Evolutionary conservation across 2,329 filamentous ascomycete genomes (phyloP), one percentile per base, ranked within the genome.

Genomic region (Falciphora oryzae): DNA sequence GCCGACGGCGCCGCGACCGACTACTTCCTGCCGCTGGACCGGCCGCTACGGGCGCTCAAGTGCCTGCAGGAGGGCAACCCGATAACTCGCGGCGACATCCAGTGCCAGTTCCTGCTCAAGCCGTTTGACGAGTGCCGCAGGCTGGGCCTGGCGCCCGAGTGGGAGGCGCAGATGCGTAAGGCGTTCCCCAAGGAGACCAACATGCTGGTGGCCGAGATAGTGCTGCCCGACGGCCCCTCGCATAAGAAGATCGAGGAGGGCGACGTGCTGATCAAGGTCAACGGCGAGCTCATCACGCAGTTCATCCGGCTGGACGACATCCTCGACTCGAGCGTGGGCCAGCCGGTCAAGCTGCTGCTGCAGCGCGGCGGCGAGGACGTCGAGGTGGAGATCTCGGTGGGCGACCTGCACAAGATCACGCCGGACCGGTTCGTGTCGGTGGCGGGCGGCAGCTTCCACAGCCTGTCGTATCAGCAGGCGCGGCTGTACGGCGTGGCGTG

Each of bases 401-500:
- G 91, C 61, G 91, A 99, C 74, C 83, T 99, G 67, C 95, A 99
- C 79, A 85, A 85, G 65, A 99, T 99, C 75, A 98, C 95, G 3
- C 95, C 96, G 18, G 93, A 97, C 77, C 90, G 93, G 66, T 99
- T 98, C 73, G 91, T 98, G 64, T 92, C 93, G 5, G 94, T 98
- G 58, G 92, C 93, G 57, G 96, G 95, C 27, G 95, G 89, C 29
- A 94, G 93, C 66, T 98, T 99, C 81, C 96, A 99, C 78, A 87
- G 96, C 74, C 81, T 99, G 25, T 99, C 96, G 0, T 99, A 99
- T 75, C 95, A 99, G 74, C 93, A 98, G 77, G 93, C 95, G n/a
- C 89, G 95, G 13, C 84, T 97, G 5, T 98, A 97, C 75, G 94
- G 93, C 44, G 93, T 99, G 65, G 89, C 93, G 13, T 90, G 93